Percentiles rank a stretch among this genome's conserved stretches.
These are phyloP conservation scores for cucumber (Cucumis sativus) DNA, from an alignment of 306 rosid species.

Conservation along the genomic window Cucumber_9930_V3 NC_026660.2:28518501-28519000, in stretches of 20 bases:
- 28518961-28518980: not conserved
- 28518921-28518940: not conserved
- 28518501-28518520: not conserved
- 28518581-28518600: constrained; percentile 37
- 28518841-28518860: not conserved
- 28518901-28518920: not conserved
- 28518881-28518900: not conserved
- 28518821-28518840: not conserved
- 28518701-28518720: constrained; percentile 68
- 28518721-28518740: constrained; percentile 53
- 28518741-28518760: constrained; percentile 93
- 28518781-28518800: not conserved
- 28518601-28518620: constrained; percentile 26
- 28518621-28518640: constrained; percentile 13
- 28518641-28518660: constrained; percentile 51
- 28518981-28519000: not conserved
- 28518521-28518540: not conserved
- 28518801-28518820: constrained; percentile 8
- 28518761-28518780: constrained; percentile 67
- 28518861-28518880: not conserved
- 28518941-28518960: not conserved
- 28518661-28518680: constrained; percentile 70
- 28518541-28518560: not conserved
- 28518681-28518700: constrained; percentile 76
- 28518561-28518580: constrained; percentile 13